Percentiles rank a stretch among this genome's conserved stretches.
Evolutionary conservation across 169 alveolate genomes (phyloP).

Genomic region (Cryptosporidium ryanae): DNA sequence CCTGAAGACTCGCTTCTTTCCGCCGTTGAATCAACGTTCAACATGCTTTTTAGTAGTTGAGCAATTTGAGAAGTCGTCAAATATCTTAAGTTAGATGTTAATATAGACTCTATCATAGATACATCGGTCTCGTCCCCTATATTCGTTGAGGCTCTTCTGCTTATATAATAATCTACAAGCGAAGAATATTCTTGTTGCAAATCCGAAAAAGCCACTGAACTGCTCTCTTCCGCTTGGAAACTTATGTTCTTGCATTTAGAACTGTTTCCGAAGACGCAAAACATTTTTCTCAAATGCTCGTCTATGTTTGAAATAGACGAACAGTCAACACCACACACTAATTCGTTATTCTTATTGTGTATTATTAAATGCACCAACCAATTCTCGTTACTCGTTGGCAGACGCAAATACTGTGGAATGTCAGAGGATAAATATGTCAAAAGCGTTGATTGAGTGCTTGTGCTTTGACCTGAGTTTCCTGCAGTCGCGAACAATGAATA

Average conservation of each 20-base stretch:
- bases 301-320: not conserved
- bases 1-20: not conserved
- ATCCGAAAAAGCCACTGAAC: not conserved
- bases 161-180: conserved; percentile 9
- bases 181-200: conserved; percentile 13
- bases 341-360: conserved; percentile 45
- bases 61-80: not conserved
- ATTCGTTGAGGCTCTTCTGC: not conserved
- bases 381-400: conserved; percentile 21
- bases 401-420: conserved; percentile 52
- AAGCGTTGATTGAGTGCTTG: conserved; percentile 1
- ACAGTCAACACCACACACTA: conserved; percentile 56
- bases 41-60: not conserved
- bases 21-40: not conserved
- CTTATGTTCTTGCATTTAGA: conserved; percentile 9
- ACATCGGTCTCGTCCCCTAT: conserved; percentile 11
- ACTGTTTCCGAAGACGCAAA: not conserved
- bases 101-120: conserved; percentile 36
- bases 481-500: conserved; percentile 42
- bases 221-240: not conserved
- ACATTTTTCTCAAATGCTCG: conserved; percentile 32
- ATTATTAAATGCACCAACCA: conserved; percentile 45
- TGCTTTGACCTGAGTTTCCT: not conserved
- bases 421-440: conserved; percentile 51
- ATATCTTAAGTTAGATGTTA: conserved; percentile 17